These are phyloP conservation scores for Penstemon newberryi DNA, from an alignment of 257 asterid species.

Conservation along the genomic window DNA sequence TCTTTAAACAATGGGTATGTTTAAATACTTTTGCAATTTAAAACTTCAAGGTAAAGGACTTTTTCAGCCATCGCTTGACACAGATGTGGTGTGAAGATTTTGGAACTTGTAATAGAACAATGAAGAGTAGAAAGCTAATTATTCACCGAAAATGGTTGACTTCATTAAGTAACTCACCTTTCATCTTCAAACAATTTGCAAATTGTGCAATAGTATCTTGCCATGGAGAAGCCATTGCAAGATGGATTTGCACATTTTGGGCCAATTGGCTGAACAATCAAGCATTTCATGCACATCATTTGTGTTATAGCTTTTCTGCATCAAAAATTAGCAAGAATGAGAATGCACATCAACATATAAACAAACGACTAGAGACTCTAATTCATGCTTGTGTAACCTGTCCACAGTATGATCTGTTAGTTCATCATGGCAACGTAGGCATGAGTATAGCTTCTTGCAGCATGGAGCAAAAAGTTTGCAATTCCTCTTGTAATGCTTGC, in stretches of 20 bases:
- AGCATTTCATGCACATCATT: conserved; percentile 92
- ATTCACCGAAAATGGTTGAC: conserved; percentile 11
- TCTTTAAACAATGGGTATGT: conserved; percentile 5
- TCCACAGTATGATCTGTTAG: conserved; percentile 68
- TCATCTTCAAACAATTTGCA: conserved; percentile 84
- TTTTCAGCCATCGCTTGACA: background rate
- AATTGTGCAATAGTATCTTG: conserved; percentile 70
- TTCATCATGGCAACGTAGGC: conserved; percentile 93
- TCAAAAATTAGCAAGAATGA: conserved; percentile 33
- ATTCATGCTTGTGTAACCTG: conserved; percentile 53
- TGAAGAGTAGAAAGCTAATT: conserved; percentile 13
- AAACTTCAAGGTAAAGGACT: conserved; percentile 9
- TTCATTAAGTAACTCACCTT: conserved; percentile 46
- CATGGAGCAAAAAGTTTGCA: conserved; percentile 78
- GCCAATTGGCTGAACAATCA: conserved; percentile 63
- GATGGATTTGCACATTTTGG: conserved; percentile 49
- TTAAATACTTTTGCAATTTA: conserved; percentile 5
- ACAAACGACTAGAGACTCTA: conserved; percentile 16
- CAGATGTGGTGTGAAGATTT: conserved; percentile 6
- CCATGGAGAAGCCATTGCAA: conserved; percentile 77
- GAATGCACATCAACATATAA: conserved; percentile 21
- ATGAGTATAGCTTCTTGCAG: conserved; percentile 73
- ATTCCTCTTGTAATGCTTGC: conserved; percentile 80
- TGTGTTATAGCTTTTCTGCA: conserved; percentile 67
- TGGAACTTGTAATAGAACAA: conserved; percentile 17